Base-by-base conservation (phyloP, 2,329 filamentous ascomycete genomes). In the Magnaporthales sp. region DNA sequence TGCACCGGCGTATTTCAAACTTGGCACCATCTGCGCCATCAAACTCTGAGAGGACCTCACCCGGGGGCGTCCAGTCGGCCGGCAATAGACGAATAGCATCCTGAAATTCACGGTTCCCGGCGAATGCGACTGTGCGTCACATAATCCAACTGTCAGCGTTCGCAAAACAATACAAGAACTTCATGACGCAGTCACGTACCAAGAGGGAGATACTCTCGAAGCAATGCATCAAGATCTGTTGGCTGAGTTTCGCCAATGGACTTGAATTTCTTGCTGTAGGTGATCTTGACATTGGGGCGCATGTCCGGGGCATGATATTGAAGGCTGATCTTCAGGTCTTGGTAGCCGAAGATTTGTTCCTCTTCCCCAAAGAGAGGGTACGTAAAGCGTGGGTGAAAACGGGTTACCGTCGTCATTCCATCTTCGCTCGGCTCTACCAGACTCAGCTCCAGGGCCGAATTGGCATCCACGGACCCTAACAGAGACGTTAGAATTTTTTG, bases 291-390 rank as follows among this genome's bases (percentile, higher is more conserved):
- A 71, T 91, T 86, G 0, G 93, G 92, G 70, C 89, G 88, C 79
- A 98, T 87, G 75, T 97, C 91, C 75, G 81, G 84, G 19, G 85
- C 84, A 74, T 87, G 81, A 71, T 82, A 89, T 69, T 87, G 87
- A 66, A 98, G 80, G 69, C 87, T 86, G 74, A 98, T 89, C 70
- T 87, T 87, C 66, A 97, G 84, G 66, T 88, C 87, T 75, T 92
- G 89, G 81, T 97, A 97, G 51, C 94, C 94, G 72, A 96, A 93
- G 70, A 98, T 94, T 31, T 84, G 86, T 77, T 99, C 93, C 9
- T 95, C 89, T n/a, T 98, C 90, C 73, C 92, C 92, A 72, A 98
- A 97, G 70, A 99, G 90, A 1, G 92, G 82, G 77, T 98, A 97
- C 22, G 94, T 97, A 76, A 93, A 96, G 74, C 86, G 86, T 0